These are phyloP conservation scores for Carex sylvatica DNA, from an alignment of 202 grass and related monocot species.

Conservation along the genomic window DNA sequence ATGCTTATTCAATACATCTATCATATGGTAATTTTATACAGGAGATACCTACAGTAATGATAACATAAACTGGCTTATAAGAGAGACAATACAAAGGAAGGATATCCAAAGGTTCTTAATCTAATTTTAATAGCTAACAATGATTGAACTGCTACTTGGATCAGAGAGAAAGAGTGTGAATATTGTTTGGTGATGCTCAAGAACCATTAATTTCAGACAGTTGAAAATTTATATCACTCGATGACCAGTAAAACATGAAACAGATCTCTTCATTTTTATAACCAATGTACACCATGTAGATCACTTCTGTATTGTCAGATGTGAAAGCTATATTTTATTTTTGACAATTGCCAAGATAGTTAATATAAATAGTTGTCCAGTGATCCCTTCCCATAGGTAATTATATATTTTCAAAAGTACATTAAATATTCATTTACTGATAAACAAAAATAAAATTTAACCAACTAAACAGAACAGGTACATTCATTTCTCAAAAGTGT, in stretches of 20 bases:
- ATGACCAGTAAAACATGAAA: background rate
- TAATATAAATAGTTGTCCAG: background rate
- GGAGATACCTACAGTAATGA: background rate
- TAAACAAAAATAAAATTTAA: background rate
- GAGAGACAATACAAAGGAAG: background rate
- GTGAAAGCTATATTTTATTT: background rate
- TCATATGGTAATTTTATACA: background rate
- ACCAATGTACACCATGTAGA: background rate
- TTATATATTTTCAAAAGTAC: background rate
- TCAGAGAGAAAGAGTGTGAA: background rate
- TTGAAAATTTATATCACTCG: background rate
- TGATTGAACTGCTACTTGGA: background rate
- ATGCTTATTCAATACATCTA: constrained; percentile 3
- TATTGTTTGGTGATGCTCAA: background rate
- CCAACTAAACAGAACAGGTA: background rate
- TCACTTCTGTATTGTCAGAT: background rate
- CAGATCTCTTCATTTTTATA: background rate
- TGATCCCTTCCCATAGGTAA: background rate
- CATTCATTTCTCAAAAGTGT: no score
- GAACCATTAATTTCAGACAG: background rate
- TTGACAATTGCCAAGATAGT: background rate
- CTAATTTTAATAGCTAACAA: background rate
- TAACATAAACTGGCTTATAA: background rate
- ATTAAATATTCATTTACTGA: background rate
- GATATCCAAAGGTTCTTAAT: background rate